Evolutionary conservation across 2,329 filamentous ascomycete species (phyloP).

Genomic region (Dactylella cylindrospora): DNA sequence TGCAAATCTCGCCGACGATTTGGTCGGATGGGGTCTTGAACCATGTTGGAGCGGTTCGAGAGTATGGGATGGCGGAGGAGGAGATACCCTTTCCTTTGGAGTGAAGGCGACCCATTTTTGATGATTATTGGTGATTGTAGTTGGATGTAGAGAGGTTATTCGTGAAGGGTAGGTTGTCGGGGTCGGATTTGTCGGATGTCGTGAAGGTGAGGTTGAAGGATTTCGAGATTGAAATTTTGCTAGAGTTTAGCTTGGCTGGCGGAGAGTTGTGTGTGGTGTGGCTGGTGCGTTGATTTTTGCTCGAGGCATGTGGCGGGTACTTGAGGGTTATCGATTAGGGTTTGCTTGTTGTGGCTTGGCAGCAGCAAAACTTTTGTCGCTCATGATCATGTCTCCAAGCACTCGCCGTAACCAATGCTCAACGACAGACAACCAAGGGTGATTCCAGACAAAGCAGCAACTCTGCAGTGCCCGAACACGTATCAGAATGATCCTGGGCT

Average conservation of each 20-base stretch:
- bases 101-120: conserved; percentile 58
- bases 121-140: conserved; percentile 13
- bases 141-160: neutral
- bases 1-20: conserved; percentile 98
- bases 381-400: no score
- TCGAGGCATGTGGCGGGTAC: no score
- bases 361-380: no score
- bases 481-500: no score
- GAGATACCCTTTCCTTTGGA: conserved; percentile 99
- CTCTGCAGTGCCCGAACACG: no score
- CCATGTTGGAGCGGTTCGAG: conserved; percentile 87
- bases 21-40: conserved; percentile 97
- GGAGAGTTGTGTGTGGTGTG: conserved; percentile 27
- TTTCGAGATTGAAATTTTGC: conserved; percentile 36
- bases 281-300: conserved; percentile 11
- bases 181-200: conserved; percentile 9
- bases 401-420: no score
- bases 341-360: conserved; percentile 15
- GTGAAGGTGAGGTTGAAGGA: neutral
- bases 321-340: conserved; percentile 44
- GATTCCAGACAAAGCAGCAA: no score
- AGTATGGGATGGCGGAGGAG: conserved; percentile 93
- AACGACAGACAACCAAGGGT: no score
- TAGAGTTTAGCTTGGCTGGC: no score
- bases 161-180: conserved; percentile 16